Percentiles rank a stretch among this genome's conserved stretches.
These are phyloP conservation scores for Secale cereale DNA, from an alignment of 176 grass and related monocot genomes.

Conservation along the genomic window DNA sequence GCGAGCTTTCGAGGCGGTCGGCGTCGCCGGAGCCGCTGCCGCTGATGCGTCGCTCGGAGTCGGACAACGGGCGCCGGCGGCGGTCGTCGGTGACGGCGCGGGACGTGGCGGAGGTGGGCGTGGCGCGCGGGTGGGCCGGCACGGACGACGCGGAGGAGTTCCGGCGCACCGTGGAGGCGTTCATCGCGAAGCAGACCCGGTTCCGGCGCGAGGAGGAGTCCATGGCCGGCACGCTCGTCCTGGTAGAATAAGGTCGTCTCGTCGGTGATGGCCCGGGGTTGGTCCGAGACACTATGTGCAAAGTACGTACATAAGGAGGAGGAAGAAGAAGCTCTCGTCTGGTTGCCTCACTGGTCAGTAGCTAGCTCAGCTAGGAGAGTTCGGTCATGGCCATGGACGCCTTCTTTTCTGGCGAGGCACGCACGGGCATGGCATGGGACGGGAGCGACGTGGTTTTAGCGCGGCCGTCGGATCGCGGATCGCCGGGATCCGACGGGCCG, in stretches of 20 bases:
- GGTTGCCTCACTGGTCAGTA: not conserved
- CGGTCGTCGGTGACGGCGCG: conserved; percentile 31
- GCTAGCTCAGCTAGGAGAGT: not conserved
- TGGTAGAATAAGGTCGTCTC: conserved; percentile 37
- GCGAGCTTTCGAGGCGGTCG: not conserved
- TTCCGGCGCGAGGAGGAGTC: conserved; percentile 96
- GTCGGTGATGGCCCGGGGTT: too few relatives aligned
- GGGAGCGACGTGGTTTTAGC: not conserved
- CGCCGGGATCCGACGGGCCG: not conserved
- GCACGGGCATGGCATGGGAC: not conserved
- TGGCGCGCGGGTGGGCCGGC: conserved; percentile 19
- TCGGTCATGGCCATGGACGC: not conserved
- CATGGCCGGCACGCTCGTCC: conserved; percentile 22
- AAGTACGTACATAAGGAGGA: not conserved
- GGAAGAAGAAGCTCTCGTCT: not conserved
- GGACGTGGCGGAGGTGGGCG: conserved; percentile 31
- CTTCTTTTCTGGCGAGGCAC: not conserved
- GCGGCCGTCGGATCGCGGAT: not conserved
- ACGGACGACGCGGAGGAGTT: conserved; percentile 73
- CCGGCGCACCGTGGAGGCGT: conserved; percentile 70
- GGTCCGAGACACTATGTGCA: not conserved
- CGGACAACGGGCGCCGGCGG: conserved; percentile 43
- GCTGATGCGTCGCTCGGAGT: conserved; percentile 51
- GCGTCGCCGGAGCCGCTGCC: conserved; percentile 30
- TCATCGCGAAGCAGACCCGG: conserved; percentile 75